These are phyloP conservation scores for Fragaria vesca DNA, from an alignment of 306 rosid species.

Conservation along the genomic window DNA sequence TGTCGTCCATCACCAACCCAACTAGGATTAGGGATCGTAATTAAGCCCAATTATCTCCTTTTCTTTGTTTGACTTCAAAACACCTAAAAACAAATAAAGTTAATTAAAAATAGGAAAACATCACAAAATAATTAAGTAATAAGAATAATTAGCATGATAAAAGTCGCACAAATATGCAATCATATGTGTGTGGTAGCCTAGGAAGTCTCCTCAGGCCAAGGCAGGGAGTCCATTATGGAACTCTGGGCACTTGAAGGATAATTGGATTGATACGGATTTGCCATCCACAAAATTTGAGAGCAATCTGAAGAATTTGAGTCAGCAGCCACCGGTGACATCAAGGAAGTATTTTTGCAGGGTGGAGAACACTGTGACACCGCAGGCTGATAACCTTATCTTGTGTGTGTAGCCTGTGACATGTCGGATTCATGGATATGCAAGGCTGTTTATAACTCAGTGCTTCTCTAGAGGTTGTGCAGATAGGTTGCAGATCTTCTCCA, in stretches of 20 bases:
- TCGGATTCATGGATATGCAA: constrained; percentile 65
- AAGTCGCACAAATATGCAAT: too few relatives aligned
- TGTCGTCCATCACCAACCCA: too few relatives aligned
- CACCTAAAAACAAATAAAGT: too few relatives aligned
- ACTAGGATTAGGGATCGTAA: too few relatives aligned
- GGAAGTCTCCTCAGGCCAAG: constrained; percentile 59
- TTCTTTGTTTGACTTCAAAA: too few relatives aligned
- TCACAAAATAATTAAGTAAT: too few relatives aligned
- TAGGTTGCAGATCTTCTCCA: constrained; percentile 65
- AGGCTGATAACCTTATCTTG: constrained; percentile 66
- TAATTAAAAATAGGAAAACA: too few relatives aligned
- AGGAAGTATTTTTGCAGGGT: constrained; percentile 81
- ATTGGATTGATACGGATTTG: constrained; percentile 84
- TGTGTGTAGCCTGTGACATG: constrained; percentile 76
- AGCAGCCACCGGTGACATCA: constrained; percentile 50
- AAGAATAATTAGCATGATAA: too few relatives aligned
- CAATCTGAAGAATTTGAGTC: constrained; percentile 66
- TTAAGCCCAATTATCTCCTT: too few relatives aligned
- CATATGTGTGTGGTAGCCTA: constrained; percentile 90
- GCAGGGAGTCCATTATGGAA: constrained; percentile 54
- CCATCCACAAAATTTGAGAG: constrained; percentile 84
- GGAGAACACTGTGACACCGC: constrained; percentile 90
- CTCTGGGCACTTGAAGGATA: constrained; percentile 62
- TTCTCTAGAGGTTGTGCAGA: constrained; percentile 43
- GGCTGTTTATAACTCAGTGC: constrained; percentile 71